Percentiles rank a stretch among this genome's conserved stretches.
Conservation (phyloP, 495 filamentous ascomycete species). For the Penicillium mononematosum region DNA sequence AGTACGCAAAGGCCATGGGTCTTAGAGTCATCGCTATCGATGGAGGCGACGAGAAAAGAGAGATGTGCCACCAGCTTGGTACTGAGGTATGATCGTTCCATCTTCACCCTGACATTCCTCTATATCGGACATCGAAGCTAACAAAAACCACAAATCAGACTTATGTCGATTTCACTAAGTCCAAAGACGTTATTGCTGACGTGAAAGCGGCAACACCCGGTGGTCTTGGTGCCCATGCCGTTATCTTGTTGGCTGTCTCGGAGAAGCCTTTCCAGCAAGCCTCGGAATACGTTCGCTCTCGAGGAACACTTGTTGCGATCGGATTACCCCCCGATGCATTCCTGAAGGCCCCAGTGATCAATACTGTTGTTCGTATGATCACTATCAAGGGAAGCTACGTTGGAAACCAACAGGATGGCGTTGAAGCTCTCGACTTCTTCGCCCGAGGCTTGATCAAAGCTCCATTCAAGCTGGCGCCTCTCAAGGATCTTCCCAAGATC, state of each 20-base stretch:
- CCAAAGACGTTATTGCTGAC: slow-evolving; percentile 73
- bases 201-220: slow-evolving; percentile 76
- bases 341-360: slow-evolving; percentile 80
- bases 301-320: slow-evolving; percentile 78
- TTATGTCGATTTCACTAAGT: slow-evolving; percentile 76
- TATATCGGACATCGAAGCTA: not conserved
- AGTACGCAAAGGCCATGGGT: slow-evolving; percentile 91
- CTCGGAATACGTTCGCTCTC: slow-evolving; percentile 75
- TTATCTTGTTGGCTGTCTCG: slow-evolving; percentile 76
- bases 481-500: slow-evolving; percentile 73
- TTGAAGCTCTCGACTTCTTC: slow-evolving; percentile 89
- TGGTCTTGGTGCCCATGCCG: slow-evolving; percentile 83
- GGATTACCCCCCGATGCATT: slow-evolving; percentile 78
- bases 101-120: not conserved
- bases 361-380: slow-evolving; percentile 84
- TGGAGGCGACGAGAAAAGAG: slow-evolving; percentile 72
- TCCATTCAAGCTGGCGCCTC: slow-evolving; percentile 78
- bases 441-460: slow-evolving; percentile 76
- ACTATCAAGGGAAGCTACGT: slow-evolving; percentile 92
- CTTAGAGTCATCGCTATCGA: slow-evolving; percentile 74
- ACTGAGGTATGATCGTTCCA: slow-evolving; percentile 33
- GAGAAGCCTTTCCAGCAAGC: slow-evolving; percentile 97
- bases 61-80: slow-evolving; percentile 65
- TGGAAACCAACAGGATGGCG: slow-evolving; percentile 79
- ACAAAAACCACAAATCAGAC: slow-evolving; percentile 21